Evolutionary conservation across 129 eudicot genomes (phyloP).

Genomic region (Flaveria sonorensis): DNA sequence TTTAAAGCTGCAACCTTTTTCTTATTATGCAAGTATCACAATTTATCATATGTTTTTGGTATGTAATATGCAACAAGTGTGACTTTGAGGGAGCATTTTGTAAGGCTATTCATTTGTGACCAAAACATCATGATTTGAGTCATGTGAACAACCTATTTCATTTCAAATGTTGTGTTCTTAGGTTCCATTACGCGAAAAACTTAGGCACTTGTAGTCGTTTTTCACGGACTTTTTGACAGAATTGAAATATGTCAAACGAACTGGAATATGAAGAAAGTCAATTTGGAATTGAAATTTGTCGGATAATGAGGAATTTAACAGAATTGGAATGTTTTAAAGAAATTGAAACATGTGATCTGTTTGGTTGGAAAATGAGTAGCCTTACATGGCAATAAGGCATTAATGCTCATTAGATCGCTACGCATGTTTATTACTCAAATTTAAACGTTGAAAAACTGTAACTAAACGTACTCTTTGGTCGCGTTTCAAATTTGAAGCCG

Average conservation of each 20-base stretch:
- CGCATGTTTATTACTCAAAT: background rate
- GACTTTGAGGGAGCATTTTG: background rate
- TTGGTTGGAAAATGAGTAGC: too few relatives aligned
- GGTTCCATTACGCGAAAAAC: too few relatives aligned
- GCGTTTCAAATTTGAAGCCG: conserved; percentile 18
- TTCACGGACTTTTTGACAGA: too few relatives aligned
- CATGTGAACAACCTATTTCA: background rate
- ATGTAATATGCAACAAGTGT: background rate
- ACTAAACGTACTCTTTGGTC: conserved; percentile 11
- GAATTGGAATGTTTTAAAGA: too few relatives aligned
- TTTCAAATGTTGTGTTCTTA: too few relatives aligned
- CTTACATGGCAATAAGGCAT: background rate
- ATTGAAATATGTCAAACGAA: too few relatives aligned
- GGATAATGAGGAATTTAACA: too few relatives aligned
- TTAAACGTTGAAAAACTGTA: background rate
- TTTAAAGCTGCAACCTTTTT: conserved; percentile 39
- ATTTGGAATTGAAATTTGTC: too few relatives aligned
- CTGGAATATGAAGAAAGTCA: too few relatives aligned
- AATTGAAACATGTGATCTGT: too few relatives aligned
- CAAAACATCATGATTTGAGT: background rate
- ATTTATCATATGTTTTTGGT: background rate
- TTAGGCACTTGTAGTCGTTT: too few relatives aligned
- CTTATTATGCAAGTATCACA: conserved; percentile 9
- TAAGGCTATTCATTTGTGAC: background rate
- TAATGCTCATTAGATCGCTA: background rate